Conservation (phyloP, 257 asterid genomes). For the Solanum dulcamara region DNA sequence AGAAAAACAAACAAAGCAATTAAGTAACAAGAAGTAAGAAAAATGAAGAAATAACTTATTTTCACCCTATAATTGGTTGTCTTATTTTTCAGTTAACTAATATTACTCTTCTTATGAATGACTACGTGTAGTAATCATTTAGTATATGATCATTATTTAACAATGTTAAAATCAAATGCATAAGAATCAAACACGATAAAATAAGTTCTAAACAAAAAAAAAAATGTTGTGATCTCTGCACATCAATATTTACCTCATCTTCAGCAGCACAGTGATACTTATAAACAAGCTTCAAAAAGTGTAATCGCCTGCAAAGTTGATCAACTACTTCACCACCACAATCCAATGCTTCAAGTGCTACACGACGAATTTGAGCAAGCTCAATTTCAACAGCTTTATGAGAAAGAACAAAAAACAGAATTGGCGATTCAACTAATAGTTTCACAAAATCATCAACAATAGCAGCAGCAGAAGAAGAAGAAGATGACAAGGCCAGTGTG, state of each 20-base stretch:
- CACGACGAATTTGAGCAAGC: conserved; percentile 35
- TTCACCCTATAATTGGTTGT: neutral
- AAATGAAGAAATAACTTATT: neutral
- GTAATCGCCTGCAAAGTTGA: conserved; percentile 47
- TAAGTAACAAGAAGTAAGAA: neutral
- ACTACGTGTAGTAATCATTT: neutral
- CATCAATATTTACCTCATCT: conserved; percentile 53
- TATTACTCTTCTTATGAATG: neutral
- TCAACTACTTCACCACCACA: conserved; percentile 14
- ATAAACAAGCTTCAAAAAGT: conserved; percentile 62
- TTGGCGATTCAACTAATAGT: conserved; percentile 50
- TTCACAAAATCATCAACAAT: conserved; percentile 18
- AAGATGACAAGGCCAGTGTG: conserved; percentile 1
- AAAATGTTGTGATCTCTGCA: neutral
- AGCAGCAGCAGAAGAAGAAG: neutral
- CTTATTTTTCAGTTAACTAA: neutral
- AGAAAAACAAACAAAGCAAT: neutral
- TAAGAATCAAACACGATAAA: too few relatives aligned
- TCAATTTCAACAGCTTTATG: conserved; percentile 65
- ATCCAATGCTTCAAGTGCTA: conserved; percentile 38
- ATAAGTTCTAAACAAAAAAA: neutral
- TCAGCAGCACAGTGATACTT: conserved; percentile 67
- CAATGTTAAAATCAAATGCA: neutral
- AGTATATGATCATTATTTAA: neutral
- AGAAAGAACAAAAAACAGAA: conserved; percentile 62